Base-by-base conservation (phyloP, 2,329 filamentous ascomycete genomes). In the Aspergillus ruber region DNA sequence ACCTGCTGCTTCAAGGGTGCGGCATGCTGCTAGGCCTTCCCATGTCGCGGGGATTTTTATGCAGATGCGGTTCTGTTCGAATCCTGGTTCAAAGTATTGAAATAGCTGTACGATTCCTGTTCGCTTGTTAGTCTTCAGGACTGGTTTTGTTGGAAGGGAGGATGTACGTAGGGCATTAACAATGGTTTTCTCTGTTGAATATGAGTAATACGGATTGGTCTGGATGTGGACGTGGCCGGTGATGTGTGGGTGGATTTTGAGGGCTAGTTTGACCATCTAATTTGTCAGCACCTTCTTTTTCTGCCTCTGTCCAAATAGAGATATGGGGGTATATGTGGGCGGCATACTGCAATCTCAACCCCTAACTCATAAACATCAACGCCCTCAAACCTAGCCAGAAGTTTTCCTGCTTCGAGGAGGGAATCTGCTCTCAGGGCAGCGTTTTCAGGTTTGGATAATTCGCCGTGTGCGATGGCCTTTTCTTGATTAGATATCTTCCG, bases 11-110 rank as follows among this genome's bases (percentile, higher is more conserved):
- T 84, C 75, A 4, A 85, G 67, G 3, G 67, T 66, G 3, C 70
- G 71, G 50, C 81, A 84, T 1, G 82, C 82, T 54, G 77, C 72
- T 12, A 85, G 67, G 1, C 82, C 82, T 56, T 84, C 80, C 75
- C 79, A 84, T 0, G 81, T 84, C 6, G 75, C 71, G 0, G 81
- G 79, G 36, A 85, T 77, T 57, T 85, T 85, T 65, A 84, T 81
- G 51, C 78, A 83, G 21, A 84, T 66, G 25, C 80, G 70, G 7
- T 69, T 68, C 2, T 63, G 52, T 46, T 78, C 71, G 45, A 79
- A 72, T 1, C 53, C 52, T 0, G 73, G 70, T 3, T 71, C 68
- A 10, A 80, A 53, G 42, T 67, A 59, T 42, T 66, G 64, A 58
- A 77, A 77, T 27, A 79, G 66, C 4, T 69, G 63, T 15, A 77